Conservation (phyloP, 2,329 filamentous ascomycete genomes). For the Trichophaea hybrida region DNA sequence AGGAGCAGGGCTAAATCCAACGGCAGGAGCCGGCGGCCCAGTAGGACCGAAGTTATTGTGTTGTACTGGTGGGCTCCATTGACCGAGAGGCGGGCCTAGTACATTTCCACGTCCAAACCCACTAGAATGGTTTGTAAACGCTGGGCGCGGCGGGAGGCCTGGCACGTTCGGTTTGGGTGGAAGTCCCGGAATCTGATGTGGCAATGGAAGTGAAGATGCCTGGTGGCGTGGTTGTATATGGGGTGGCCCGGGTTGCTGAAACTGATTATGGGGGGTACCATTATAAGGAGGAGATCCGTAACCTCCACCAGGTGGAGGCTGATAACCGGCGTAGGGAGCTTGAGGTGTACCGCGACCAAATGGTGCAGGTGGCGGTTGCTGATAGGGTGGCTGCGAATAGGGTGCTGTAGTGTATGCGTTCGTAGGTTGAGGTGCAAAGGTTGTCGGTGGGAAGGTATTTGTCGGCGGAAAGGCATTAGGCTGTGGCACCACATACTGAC, state of each 20-base stretch:
- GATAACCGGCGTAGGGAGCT: slow-evolving; percentile 13
- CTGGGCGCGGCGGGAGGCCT: slow-evolving; percentile 46
- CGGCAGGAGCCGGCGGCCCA: background rate
- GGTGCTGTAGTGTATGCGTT: slow-evolving; percentile 18
- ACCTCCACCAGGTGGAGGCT: slow-evolving; percentile 5
- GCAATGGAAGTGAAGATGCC: slow-evolving; percentile 27
- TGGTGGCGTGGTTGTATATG: slow-evolving; percentile 30
- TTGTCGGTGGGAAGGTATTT: slow-evolving; percentile 26
- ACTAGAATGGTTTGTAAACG: slow-evolving; percentile 38
- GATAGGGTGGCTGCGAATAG: slow-evolving; percentile 23
- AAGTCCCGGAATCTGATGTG: slow-evolving; percentile 35
- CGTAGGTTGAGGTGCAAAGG: slow-evolving; percentile 15
- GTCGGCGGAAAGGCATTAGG: slow-evolving; percentile 30
- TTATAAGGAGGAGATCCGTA: slow-evolving; percentile 12
- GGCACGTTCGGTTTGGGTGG: slow-evolving; percentile 40
- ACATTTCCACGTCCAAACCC: slow-evolving; percentile 15
- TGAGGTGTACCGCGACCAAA: slow-evolving; percentile 18
- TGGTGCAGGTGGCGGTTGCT: slow-evolving; percentile 17
- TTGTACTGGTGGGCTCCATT: slow-evolving; percentile 22
- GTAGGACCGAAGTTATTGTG: background rate
- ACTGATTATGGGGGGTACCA: slow-evolving; percentile 17
- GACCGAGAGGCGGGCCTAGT: slow-evolving; percentile 9
- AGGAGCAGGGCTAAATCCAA: slow-evolving; percentile 7
- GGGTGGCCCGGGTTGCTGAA: slow-evolving; percentile 25
- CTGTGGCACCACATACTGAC: slow-evolving; percentile 4